Conservation (phyloP, 805 yeast species). For the Yarrowia keelungensis region DNA sequence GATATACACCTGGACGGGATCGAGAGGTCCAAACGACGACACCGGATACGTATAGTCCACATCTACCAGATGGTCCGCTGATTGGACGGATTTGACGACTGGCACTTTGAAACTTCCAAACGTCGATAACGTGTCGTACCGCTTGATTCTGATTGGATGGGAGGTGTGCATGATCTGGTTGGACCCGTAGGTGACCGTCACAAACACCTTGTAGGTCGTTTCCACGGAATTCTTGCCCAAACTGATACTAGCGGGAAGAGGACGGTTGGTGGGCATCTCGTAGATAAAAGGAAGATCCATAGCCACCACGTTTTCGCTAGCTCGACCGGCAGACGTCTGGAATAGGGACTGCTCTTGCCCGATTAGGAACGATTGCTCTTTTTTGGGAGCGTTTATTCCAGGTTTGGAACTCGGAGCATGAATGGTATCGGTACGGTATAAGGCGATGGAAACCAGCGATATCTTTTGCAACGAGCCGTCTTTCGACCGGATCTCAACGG, state of each 20-base stretch:
- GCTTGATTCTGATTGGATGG: slow-evolving; percentile 50
- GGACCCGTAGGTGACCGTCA: slow-evolving; percentile 46
- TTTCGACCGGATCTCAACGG: slow-evolving; percentile 51
- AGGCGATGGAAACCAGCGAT: slow-evolving; percentile 48
- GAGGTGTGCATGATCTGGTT: slow-evolving; percentile 44
- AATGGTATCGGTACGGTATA: slow-evolving; percentile 52
- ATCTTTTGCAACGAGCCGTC: slow-evolving; percentile 46
- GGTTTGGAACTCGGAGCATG: slow-evolving; percentile 50
- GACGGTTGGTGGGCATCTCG: slow-evolving; percentile 48
- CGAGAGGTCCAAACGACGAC: slow-evolving; percentile 53
- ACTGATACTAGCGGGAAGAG: slow-evolving; percentile 51
- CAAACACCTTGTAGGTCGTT: slow-evolving; percentile 50
- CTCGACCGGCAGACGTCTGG: slow-evolving; percentile 43
- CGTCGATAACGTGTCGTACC: slow-evolving; percentile 53
- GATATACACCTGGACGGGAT: slow-evolving; percentile 47
- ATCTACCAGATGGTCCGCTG: slow-evolving; percentile 51
- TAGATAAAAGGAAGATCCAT: slow-evolving; percentile 53
- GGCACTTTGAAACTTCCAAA: slow-evolving; percentile 51
- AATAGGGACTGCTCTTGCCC: slow-evolving; percentile 48
- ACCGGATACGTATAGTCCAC: slow-evolving; percentile 49
- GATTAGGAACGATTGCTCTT: slow-evolving; percentile 51
- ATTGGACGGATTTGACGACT: slow-evolving; percentile 43
- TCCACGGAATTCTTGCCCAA: slow-evolving; percentile 47
- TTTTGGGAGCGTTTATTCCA: slow-evolving; percentile 46
- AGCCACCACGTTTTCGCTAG: slow-evolving; percentile 45